Conservation (phyloP, 306 rosid genomes). For the Ochetophila trinervis region DNA sequence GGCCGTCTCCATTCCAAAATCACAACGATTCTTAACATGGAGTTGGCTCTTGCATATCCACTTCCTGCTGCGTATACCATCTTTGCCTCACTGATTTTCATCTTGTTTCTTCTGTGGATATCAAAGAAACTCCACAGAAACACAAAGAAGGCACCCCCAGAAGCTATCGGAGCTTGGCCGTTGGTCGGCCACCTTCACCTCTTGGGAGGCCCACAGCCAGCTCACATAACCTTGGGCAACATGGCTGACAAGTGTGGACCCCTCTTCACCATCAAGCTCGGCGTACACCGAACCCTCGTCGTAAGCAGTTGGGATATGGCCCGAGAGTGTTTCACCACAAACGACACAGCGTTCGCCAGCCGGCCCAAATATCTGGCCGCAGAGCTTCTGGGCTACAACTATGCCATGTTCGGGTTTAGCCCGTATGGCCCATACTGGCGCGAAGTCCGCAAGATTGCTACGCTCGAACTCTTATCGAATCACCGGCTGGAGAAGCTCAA, state of each 20-base stretch:
- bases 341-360: constrained; percentile 16
- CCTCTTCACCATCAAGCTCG: constrained; percentile 17
- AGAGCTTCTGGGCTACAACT: constrained; percentile 13
- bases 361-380: constrained; percentile 3
- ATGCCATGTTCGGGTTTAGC: constrained; percentile 23
- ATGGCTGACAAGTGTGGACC: constrained; percentile 31
- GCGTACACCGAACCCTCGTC: constrained; percentile 7
- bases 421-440: constrained; percentile 19
- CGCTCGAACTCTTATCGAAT: constrained; percentile 16
- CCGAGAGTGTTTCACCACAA: constrained; percentile 21
- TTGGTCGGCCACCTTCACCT: constrained; percentile 29
- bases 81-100: neutral
- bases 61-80: neutral
- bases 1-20: too few relatives aligned
- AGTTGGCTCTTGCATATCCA: neutral
- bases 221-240: constrained; percentile 4
- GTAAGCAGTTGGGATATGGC: constrained; percentile 20
- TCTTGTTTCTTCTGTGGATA: neutral
- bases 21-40: neutral
- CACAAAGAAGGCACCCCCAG: neutral
- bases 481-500: constrained; percentile 12
- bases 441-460: constrained; percentile 14
- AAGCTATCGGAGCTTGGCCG: constrained; percentile 12
- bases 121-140: neutral
- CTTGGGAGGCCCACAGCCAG: constrained; percentile 11